phyloP scores from a whole-genome alignment of 2,329 filamentous ascomycete species.

The Aaosphaeria arxii region DNA sequence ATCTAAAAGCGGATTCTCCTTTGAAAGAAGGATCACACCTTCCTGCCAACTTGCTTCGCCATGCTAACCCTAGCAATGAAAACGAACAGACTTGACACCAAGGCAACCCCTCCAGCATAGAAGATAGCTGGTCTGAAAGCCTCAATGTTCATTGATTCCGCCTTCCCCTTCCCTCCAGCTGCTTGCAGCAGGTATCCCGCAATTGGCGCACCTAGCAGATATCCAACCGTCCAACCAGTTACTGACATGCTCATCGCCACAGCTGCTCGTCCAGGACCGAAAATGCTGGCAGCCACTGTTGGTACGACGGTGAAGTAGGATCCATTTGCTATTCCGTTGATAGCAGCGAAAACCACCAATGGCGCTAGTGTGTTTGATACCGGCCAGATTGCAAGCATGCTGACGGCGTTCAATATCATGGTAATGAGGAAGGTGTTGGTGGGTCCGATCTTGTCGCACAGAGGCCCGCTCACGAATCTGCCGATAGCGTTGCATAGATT shows the following conservation, averaged over 20 bases:
- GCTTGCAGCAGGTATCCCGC: background rate
- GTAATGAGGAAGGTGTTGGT: slow-evolving; percentile 30
- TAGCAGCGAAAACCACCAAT: slow-evolving; percentile 22
- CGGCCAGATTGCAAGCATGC: slow-evolving; percentile 32
- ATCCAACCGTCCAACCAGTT: slow-evolving; percentile 17
- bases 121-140: background rate
- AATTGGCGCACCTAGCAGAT: background rate
- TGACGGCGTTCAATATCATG: slow-evolving; percentile 21
- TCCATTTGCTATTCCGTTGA: slow-evolving; percentile 30
- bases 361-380: slow-evolving; percentile 22
- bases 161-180: background rate
- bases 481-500: slow-evolving; percentile 27
- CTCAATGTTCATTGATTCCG: background rate
- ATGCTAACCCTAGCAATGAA: background rate
- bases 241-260: slow-evolving; percentile 27
- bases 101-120: background rate
- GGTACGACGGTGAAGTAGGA: slow-evolving; percentile 26
- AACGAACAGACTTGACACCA: background rate
- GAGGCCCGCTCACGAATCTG: slow-evolving; percentile 19
- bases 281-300: slow-evolving; percentile 26
- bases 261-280: slow-evolving; percentile 23
- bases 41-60: background rate
- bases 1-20: too few relatives aligned
- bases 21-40: background rate
- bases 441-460: slow-evolving; percentile 28